Conservation (phyloP, 1,284 basidiomycete species). For the Leccinum insolens region DNA sequence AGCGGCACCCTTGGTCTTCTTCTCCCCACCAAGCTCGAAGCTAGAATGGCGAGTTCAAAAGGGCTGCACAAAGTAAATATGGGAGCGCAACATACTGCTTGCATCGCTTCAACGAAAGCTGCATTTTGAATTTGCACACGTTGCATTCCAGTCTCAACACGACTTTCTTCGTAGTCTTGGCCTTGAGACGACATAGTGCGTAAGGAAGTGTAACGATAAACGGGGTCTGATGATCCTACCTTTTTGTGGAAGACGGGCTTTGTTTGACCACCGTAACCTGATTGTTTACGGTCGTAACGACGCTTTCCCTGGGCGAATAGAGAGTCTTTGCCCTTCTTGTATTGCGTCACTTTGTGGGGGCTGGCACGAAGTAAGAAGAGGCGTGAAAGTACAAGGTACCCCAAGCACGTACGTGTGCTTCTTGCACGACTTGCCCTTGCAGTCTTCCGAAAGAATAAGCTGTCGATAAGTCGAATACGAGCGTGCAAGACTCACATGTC, state of each 20-base stretch:
- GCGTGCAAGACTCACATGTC: conserved; percentile 64
- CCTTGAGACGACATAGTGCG: conserved; percentile 45
- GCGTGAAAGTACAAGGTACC: neutral
- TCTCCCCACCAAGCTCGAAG: conserved; percentile 99
- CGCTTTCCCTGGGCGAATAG: conserved; percentile 98
- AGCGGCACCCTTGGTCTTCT: conserved; percentile 98
- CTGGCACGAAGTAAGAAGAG: conserved; percentile 40
- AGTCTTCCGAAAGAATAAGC: conserved; percentile 56
- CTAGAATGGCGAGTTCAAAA: conserved; percentile 43
- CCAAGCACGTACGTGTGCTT: conserved; percentile 87
- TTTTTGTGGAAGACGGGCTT: conserved; percentile 99
- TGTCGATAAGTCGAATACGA: conserved; percentile 10
- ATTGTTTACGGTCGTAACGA: conserved; percentile 99
- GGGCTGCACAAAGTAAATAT: neutral
- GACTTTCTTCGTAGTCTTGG: conserved; percentile 99
- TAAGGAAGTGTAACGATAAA: neutral
- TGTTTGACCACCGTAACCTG: conserved; percentile 99
- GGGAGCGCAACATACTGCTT: conserved; percentile 76
- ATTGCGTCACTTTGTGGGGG: conserved; percentile 96
- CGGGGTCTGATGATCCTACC: conserved; percentile 39
- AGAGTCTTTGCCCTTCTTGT: conserved; percentile 99
- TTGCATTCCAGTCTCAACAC: conserved; percentile 98
- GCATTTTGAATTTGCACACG: conserved; percentile 98
- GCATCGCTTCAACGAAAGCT: conserved; percentile 96
- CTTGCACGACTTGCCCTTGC: conserved; percentile 98